A percentile compares a stretch with the other conserved stretches of the same genome.
Conservation (phyloP, 1,284 basidiomycete species). For the Moesziomyces sp. region DNA sequence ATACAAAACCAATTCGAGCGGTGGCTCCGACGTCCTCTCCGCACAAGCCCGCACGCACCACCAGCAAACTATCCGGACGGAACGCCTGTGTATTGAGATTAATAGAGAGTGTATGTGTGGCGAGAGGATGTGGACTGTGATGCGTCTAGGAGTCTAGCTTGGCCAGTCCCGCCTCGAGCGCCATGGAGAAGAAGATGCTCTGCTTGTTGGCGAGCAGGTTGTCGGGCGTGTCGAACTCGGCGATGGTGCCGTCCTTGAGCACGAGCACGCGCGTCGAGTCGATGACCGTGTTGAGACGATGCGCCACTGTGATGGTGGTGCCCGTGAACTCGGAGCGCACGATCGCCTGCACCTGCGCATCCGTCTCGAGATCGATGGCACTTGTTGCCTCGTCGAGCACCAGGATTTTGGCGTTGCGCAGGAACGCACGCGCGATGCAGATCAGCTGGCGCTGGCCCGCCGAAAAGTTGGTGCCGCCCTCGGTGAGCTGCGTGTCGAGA, state of each 20-base stretch:
- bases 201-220: constrained; percentile 74
- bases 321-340: constrained; percentile 73
- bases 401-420: constrained; percentile 77
- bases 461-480: constrained; percentile 82
- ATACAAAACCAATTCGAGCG: too few species aligned
- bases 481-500: constrained; percentile 80
- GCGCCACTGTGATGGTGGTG: constrained; percentile 71
- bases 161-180: constrained; percentile 63
- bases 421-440: constrained; percentile 67
- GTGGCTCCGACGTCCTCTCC: too few species aligned
- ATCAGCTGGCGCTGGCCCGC: constrained; percentile 78
- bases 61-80: too few species aligned
- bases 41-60: too few species aligned
- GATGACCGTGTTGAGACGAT: constrained; percentile 89
- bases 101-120: too few species aligned
- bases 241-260: constrained; percentile 79
- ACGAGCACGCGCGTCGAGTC: constrained; percentile 86
- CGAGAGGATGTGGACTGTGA: too few species aligned
- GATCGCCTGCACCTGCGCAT: constrained; percentile 83
- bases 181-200: constrained; percentile 65
- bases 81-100: too few species aligned
- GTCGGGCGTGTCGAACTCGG: constrained; percentile 79
- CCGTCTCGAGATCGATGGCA: constrained; percentile 84
- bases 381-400: constrained; percentile 85
- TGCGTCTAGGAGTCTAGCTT: constrained; percentile 31